Base-by-base conservation (phyloP, 257 asterid species). In the Henckelia pumila region DNA sequence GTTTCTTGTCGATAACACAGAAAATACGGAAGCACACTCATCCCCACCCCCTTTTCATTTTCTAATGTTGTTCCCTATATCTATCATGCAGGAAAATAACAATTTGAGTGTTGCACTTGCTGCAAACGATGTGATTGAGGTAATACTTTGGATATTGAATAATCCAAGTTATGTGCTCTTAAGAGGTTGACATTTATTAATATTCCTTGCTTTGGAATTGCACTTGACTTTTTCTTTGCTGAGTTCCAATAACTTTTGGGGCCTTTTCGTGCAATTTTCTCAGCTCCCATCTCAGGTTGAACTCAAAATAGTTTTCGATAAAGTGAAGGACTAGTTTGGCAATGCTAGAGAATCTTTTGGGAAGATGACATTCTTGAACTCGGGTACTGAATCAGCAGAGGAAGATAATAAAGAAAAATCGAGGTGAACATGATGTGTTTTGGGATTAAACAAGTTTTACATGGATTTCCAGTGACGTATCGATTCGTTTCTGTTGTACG, bases 261-360 rank as follows among this genome's bases (percentile, higher is more conserved):
- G 4, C 10, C 47, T 9, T 35, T 66, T 60, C 17, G 24, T 20
- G 28, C 59, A 30, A 61, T n/a, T 56, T 67, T 63, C 62, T 73
- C 88, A 89, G 97, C 98, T 89, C 60, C 97, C 98, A 3, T 72
- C 76, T 7, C 73, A 76, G 72, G 95, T 79, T 52, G 83, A 89
- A 76, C 97, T 92, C 70, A 89, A 86, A 80, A 88, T 97, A 8
- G 97, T 92, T 49, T 23, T 92, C 26, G 97, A 92, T 63, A 88
- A 89, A 72, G 95, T 92, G 80, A 89, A 88, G 79, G 96, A 86
- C 77, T 92, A 88, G 78, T 88, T 92, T 20, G 98, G 96, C 23
- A 88, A 86, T 8, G 96, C 96, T 29, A 88, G 85, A 78, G 97
- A 92, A 75, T 89, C 97, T 6, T 92, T 92, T n/a, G 97, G 97